phyloP scores from a whole-genome alignment of 768 basidiomycete genomes.

The Russula virescens region DNA sequence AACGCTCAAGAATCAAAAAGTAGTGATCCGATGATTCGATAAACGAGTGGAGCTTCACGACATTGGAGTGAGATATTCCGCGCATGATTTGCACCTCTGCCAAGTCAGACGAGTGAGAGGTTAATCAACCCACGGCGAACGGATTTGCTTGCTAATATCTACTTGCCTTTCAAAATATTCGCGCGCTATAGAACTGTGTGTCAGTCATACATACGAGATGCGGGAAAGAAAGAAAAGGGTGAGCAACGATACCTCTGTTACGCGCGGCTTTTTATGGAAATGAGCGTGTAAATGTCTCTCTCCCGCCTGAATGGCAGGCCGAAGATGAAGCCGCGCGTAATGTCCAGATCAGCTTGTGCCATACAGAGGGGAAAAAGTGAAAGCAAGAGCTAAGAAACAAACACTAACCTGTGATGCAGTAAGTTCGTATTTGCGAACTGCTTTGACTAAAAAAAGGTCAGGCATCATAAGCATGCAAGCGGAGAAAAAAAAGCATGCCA shows the following conservation, averaged over 20 bases:
- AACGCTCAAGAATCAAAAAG: conserved; percentile 88
- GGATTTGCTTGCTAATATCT: background rate
- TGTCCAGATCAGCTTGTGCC: conserved; percentile 26
- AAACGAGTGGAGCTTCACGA: conserved; percentile 89
- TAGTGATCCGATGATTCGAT: conserved; percentile 91
- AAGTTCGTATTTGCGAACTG: conserved; percentile 89
- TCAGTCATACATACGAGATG: conserved; percentile 23
- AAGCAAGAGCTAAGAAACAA: conserved; percentile 29
- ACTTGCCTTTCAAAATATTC: conserved; percentile 89
- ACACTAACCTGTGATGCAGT: conserved; percentile 83
- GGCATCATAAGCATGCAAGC: conserved; percentile 22
- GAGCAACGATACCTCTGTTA: conserved; percentile 80
- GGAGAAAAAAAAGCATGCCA: conserved; percentile 45
- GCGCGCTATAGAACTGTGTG: conserved; percentile 61
- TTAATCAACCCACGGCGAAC: background rate
- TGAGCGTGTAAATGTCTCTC: conserved; percentile 90
- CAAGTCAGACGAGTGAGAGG: conserved; percentile 2
- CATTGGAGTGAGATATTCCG: conserved; percentile 82
- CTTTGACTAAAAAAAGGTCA: conserved; percentile 58
- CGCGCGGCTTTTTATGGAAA: conserved; percentile 96
- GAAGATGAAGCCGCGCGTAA: conserved; percentile 26
- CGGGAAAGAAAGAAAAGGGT: conserved; percentile 20
- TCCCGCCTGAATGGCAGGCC: conserved; percentile 54
- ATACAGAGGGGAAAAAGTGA: conserved; percentile 27
- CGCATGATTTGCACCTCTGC: conserved; percentile 99